These are phyloP conservation scores for Komagataella ulmi DNA, from an alignment of 805 yeast genomes.

Conservation along the genomic window DNA sequence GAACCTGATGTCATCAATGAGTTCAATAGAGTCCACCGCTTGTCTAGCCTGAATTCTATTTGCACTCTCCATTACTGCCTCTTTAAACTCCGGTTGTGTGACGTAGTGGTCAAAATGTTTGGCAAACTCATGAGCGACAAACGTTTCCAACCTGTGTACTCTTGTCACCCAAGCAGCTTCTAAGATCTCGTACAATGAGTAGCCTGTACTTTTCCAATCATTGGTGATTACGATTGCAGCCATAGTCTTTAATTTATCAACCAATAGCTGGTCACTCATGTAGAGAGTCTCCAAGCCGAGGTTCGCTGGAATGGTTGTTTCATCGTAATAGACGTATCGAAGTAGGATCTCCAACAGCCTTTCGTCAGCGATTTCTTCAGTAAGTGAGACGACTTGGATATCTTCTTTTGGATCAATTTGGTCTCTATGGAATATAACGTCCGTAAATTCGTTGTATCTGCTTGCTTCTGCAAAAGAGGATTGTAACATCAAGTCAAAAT, in stretches of 20 bases:
- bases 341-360: constrained; percentile 37
- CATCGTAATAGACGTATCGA: constrained; percentile 47
- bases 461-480: constrained; percentile 29
- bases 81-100: constrained; percentile 22
- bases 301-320: constrained; percentile 33
- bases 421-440: constrained; percentile 1
- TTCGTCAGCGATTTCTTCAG: constrained; percentile 2
- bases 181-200: constrained; percentile 40
- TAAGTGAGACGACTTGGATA: neutral
- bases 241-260: constrained; percentile 53
- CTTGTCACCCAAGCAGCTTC: constrained; percentile 58
- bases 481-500: constrained; percentile 49
- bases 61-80: constrained; percentile 23
- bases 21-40: constrained; percentile 69
- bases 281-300: constrained; percentile 41
- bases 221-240: constrained; percentile 39
- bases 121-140: constrained; percentile 47
- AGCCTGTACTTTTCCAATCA: constrained; percentile 2
- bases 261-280: constrained; percentile 44
- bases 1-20: constrained; percentile 66
- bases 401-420: neutral
- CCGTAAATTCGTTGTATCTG: constrained; percentile 5
- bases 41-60: constrained; percentile 48
- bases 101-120: constrained; percentile 25
- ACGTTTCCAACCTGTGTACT: constrained; percentile 50